Conservation (phyloP, 441 rosid genomes). For the Daphne laureola region DNA sequence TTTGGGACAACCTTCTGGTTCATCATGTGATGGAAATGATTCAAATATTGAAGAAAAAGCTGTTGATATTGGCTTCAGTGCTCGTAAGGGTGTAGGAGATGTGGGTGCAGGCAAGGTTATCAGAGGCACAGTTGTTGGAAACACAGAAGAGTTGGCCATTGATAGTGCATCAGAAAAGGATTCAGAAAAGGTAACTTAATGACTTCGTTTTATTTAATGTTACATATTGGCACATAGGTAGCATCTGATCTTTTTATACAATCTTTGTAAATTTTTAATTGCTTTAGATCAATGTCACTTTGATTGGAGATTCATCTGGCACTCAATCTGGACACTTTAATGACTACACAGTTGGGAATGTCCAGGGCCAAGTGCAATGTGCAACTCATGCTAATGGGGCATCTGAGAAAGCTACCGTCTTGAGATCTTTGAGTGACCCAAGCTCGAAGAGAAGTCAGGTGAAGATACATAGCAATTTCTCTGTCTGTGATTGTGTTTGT, state of each 20-base stretch:
- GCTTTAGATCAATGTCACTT: constrained; percentile 23
- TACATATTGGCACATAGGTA: constrained; percentile 1
- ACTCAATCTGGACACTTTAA: constrained; percentile 5
- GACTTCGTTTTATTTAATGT: constrained; percentile 5
- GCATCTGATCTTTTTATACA: constrained; percentile 7
- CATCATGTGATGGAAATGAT: constrained; percentile 10
- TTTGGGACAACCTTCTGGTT: constrained; percentile 13
- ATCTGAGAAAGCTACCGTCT: constrained; percentile 3
- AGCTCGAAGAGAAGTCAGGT: constrained; percentile 24
- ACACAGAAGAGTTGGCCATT: constrained; percentile 7
- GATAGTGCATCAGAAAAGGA: constrained; percentile 12
- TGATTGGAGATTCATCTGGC: constrained; percentile 13
- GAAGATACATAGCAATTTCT: constrained; percentile 7
- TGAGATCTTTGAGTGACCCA: constrained; percentile 15
- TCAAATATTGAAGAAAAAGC: constrained; percentile 18
- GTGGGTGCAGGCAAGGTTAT: constrained; percentile 10
- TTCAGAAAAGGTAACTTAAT: constrained; percentile 32
- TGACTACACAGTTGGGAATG: constrained; percentile 5
- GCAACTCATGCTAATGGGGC: constrained; percentile 8
- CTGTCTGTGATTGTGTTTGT: background rate
- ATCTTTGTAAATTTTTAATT: constrained; percentile 8
- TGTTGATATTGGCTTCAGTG: constrained; percentile 15
- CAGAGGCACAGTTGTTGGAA: constrained; percentile 9
- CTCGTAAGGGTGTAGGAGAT: constrained; percentile 15
- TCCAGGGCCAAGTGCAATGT: constrained; percentile 13